Evolutionary conservation across 331 rosid species (phyloP).

Genomic region (Quercus lobata): DNA sequence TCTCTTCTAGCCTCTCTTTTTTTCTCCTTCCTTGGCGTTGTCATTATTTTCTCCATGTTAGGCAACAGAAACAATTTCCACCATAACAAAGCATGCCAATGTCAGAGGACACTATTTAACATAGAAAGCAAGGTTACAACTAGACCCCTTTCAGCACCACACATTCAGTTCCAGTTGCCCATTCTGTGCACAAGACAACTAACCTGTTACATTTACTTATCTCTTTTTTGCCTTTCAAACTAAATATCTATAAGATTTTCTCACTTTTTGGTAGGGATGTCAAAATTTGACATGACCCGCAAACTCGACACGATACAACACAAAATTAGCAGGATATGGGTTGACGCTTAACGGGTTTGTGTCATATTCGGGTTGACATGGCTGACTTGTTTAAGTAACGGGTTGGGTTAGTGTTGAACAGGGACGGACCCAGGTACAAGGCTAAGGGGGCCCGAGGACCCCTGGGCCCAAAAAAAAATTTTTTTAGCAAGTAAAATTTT

Average conservation of each 20-base stretch:
- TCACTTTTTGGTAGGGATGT: not conserved
- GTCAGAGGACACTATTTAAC: not conserved
- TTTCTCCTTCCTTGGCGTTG: constrained; percentile 54
- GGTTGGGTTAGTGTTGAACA: too few species aligned
- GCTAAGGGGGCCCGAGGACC: too few species aligned
- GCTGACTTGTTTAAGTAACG: too few species aligned
- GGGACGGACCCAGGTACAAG: too few species aligned
- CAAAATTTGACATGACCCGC: too few species aligned
- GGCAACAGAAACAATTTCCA: constrained; percentile 4
- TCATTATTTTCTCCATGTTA: constrained; percentile 80
- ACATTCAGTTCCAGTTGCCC: not conserved
- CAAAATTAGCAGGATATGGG: accelerated
- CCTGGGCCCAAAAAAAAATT: too few species aligned
- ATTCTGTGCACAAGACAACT: not conserved
- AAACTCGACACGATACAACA: too few species aligned
- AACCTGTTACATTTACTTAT: not conserved
- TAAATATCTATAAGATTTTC: not conserved
- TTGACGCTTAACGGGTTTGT: too few species aligned
- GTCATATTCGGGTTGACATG: too few species aligned
- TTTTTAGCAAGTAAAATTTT: too few species aligned
- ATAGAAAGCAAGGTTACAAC: not conserved
- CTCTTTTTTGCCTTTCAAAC: too few species aligned
- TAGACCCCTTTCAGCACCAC: not conserved
- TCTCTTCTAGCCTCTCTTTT: constrained; percentile 56
- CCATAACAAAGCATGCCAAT: constrained; percentile 8